Evolutionary conservation across 2,329 filamentous ascomycete species (phyloP).

Genomic region (Sclerotinia spermophila): DNA sequence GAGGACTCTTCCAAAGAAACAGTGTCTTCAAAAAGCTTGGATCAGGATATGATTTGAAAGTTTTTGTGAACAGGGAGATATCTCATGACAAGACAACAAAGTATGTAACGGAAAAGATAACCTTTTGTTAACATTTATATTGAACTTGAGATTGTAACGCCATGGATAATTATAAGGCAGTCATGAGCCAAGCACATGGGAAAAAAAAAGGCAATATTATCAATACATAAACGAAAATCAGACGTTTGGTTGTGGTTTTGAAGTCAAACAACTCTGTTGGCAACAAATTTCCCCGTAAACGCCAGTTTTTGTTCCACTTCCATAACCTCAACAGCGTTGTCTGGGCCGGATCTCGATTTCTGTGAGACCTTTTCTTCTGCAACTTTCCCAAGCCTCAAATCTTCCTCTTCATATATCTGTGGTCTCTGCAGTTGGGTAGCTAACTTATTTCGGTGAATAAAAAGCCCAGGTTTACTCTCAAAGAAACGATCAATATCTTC

Average conservation of each 20-base stretch:
- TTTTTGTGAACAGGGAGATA: background rate
- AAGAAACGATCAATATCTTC: constrained; percentile 53
- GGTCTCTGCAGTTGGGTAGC: constrained; percentile 27
- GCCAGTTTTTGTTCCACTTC: background rate
- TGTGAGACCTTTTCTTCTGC: constrained; percentile 14
- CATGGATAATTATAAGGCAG: background rate
- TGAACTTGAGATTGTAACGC: background rate
- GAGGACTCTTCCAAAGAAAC: background rate
- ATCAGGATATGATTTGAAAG: background rate
- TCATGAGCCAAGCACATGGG: background rate
- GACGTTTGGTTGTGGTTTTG: background rate
- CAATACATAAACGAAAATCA: background rate
- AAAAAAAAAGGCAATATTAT: background rate
- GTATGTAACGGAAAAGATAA: background rate
- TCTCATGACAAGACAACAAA: background rate
- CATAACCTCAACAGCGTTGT: background rate
- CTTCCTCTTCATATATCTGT: constrained; percentile 25
- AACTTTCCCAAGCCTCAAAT: constrained; percentile 21
- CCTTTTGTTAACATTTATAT: background rate
- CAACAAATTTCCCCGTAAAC: background rate
- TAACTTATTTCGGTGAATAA: constrained; percentile 25
- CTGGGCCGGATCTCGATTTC: background rate
- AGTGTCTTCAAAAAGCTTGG: background rate
- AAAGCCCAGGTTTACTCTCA: constrained; percentile 23
- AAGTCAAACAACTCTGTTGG: background rate